Conservation (phyloP, 768 basidiomycete species). For the Pholiota microspora region DNA sequence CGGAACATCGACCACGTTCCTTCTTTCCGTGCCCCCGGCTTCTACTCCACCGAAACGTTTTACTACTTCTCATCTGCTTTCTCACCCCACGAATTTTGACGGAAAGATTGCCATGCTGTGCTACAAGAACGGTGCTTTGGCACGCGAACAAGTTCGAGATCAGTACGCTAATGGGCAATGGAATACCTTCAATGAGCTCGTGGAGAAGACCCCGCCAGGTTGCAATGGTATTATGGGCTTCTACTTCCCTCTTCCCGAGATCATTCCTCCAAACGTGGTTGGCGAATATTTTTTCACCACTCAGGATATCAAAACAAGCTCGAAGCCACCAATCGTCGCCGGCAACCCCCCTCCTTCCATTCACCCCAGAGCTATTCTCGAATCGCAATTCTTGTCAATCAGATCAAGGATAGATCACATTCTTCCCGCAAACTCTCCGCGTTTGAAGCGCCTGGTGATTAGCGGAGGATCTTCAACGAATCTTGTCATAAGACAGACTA, state of each 20-base stretch:
- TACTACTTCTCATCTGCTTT: constrained; percentile 72
- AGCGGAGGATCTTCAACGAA: constrained; percentile 82
- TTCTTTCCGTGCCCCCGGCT: constrained; percentile 72
- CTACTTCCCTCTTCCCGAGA: constrained; percentile 85
- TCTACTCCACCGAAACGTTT: constrained; percentile 64
- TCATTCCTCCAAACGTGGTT: constrained; percentile 75
- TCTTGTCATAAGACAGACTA: constrained; percentile 66
- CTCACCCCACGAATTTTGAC: constrained; percentile 59
- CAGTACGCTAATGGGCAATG: constrained; percentile 59
- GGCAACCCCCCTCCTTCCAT: constrained; percentile 40
- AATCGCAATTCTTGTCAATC: constrained; percentile 85
- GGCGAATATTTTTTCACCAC: constrained; percentile 68
- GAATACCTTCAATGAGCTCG: constrained; percentile 65
- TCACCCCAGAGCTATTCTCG: constrained; percentile 76
- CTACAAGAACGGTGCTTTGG: constrained; percentile 86
- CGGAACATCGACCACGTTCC: constrained; percentile 85
- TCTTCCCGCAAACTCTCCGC: constrained; percentile 53
- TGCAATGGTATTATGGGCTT: constrained; percentile 64
- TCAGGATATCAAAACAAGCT: constrained; percentile 23
- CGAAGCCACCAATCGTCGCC: constrained; percentile 24
- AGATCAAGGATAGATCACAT: constrained; percentile 68
- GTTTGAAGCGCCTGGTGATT: constrained; percentile 65
- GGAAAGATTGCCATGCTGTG: constrained; percentile 89
- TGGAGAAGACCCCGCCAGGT: constrained; percentile 52
- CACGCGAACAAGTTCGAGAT: constrained; percentile 76